Evolutionary conservation across 2,329 filamentous ascomycete genomes (phyloP), one percentile per base, ranked within the genome.

Genomic region (Dichotomopilus funicola): DNA sequence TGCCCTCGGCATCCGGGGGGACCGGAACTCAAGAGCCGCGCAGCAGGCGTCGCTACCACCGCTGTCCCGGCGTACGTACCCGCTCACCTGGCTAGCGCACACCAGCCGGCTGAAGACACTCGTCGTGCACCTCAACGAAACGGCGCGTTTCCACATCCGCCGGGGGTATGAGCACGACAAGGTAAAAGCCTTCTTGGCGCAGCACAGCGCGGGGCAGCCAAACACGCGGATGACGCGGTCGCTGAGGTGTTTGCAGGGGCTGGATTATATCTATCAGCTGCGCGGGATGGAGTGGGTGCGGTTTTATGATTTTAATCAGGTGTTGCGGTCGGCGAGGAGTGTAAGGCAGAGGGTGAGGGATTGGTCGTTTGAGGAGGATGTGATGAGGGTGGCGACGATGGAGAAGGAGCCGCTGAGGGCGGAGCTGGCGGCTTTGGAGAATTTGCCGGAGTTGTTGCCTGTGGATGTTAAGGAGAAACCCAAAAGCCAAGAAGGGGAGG

Each of bases 201-300:
- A 45, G 0, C 60, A 67, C 10, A 78, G 74, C 0, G 34, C 44
- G 0, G 31, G 49, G 0, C 77, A 79, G 41, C 72, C 75, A 0
- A 76, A 78, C 49, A 69, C 56, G 9, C 67, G 76, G 0, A 59
- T 55, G 5, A 61, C 55, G 1, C 67, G 78, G 2, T 62, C 66
- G 0, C 62, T 80, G 7, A 65, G 74, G 1, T 71, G 63, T 0
- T 19, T 77, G 0, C 76, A 78, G 33, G 78, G 78, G 0, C 58
- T 75, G 0, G 75, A 79, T 42, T 75, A 72, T 33, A 42, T 80
- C 3, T 63, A 69, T 10, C 64, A 69, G 31, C 71, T 80, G 4
- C 72, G 78, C 1, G 77, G 76, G 0, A 59, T 80, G 45, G 55
- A 64, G 1, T 64, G 63, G n/a, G 55, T 78, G 0, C 65, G 68